These are phyloP conservation scores for Carex sylvatica DNA, from an alignment of 202 grass and related monocot genomes.

Conservation along the genomic window DNA sequence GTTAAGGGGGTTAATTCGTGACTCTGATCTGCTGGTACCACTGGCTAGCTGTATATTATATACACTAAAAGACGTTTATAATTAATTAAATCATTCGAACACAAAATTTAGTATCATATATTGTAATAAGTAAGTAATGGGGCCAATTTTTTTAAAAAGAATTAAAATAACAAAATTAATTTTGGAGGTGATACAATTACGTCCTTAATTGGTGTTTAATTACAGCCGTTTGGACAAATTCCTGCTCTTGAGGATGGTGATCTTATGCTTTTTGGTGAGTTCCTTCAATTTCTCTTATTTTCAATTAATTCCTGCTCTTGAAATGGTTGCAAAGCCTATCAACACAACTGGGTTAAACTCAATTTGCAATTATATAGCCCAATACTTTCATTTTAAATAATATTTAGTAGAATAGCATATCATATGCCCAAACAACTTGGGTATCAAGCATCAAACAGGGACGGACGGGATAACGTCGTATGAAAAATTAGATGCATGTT, in stretches of 20 bases:
- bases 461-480: background rate
- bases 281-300: constrained; percentile 1
- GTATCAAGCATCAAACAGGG: background rate
- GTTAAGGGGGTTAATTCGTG: background rate
- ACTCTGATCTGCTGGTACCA: background rate
- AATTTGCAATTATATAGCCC: background rate
- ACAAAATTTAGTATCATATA: no score
- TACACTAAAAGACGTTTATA: background rate
- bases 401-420: background rate
- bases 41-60: background rate
- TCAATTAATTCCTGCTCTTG: no score
- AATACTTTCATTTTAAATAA: background rate
- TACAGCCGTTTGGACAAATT: constrained; percentile 64
- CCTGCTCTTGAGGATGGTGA: constrained; percentile 54
- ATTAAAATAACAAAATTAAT: background rate
- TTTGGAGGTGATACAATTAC: background rate
- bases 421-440: background rate
- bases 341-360: background rate
- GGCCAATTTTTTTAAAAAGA: background rate
- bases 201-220: background rate
- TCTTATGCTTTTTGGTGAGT: constrained; percentile 56
- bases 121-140: no score
- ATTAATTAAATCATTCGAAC: background rate
- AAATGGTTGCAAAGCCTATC: background rate
- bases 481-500: background rate